Conservation (phyloP, 106 monocot genomes). For the Amphibolis antarctica region DNA sequence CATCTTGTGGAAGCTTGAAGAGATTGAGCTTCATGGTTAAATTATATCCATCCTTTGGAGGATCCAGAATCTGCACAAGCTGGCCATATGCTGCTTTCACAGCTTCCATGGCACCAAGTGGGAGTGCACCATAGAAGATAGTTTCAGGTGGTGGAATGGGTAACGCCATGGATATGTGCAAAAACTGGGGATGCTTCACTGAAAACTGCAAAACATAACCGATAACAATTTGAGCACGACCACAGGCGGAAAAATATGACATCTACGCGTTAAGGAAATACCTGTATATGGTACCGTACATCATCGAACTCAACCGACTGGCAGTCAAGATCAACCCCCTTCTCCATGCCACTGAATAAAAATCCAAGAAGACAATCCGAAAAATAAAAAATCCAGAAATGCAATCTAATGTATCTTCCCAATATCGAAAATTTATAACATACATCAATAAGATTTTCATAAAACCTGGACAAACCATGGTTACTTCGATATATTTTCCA, state of each 20-base stretch:
- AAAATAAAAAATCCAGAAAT: background rate
- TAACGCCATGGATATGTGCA: slow-evolving; percentile 72
- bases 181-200: slow-evolving; percentile 52
- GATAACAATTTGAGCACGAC: background rate
- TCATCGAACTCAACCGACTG: slow-evolving; percentile 96
- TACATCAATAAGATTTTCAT: too few relatives aligned
- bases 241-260: background rate
- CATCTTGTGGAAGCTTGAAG: slow-evolving; percentile 69
- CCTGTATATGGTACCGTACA: slow-evolving; percentile 96
- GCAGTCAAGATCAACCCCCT: slow-evolving; percentile 83
- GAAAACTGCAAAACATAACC: slow-evolving; percentile 53
- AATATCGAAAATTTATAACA: background rate
- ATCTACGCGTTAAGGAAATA: slow-evolving; percentile 1
- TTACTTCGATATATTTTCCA: too few relatives aligned
- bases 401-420: background rate
- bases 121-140: slow-evolving; percentile 49
- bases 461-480: too few relatives aligned
- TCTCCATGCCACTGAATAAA: slow-evolving; percentile 38
- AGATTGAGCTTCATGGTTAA: slow-evolving; percentile 91
- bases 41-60: slow-evolving; percentile 96
- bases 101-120: slow-evolving; percentile 83
- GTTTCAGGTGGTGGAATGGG: slow-evolving; percentile 74
- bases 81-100: slow-evolving; percentile 72
- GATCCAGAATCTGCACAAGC: slow-evolving; percentile 77
- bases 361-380: background rate